A percentile compares a stretch with the other conserved stretches of the same genome.
Evolutionary conservation across 2,329 filamentous ascomycete genomes (phyloP).

Genomic region (Davidsoniella eucalypti): DNA sequence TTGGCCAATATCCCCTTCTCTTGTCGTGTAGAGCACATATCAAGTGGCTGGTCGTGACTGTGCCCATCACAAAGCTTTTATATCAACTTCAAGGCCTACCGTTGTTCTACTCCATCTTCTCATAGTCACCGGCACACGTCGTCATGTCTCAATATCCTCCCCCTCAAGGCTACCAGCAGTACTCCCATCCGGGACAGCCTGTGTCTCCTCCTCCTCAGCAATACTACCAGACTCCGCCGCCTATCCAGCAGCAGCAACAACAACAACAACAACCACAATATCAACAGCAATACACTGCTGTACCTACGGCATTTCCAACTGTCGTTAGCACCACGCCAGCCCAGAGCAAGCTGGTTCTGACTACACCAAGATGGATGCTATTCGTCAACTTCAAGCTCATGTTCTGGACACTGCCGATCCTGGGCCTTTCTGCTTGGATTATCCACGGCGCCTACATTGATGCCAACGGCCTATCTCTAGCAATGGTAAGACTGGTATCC

Average conservation of each 20-base stretch:
- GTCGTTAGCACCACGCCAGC: not conserved
- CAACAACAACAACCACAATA: not conserved
- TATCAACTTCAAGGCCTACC: too few species aligned
- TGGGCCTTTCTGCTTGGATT: slow-evolving; percentile 26
- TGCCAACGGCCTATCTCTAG: slow-evolving; percentile 25
- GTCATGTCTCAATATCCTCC: not conserved
- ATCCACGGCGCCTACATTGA: slow-evolving; percentile 26
- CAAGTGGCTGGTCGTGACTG: too few species aligned
- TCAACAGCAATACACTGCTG: too few species aligned
- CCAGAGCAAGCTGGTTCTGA: slow-evolving; percentile 18
- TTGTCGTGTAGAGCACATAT: too few species aligned
- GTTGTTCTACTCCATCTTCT: too few species aligned
- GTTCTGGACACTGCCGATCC: slow-evolving; percentile 25
- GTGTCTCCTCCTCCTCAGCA: slow-evolving; percentile 4
- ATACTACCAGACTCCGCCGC: slow-evolving; percentile 6
- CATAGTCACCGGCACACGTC: too few species aligned
- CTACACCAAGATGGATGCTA: slow-evolving; percentile 28
- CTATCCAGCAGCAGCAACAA: not conserved
- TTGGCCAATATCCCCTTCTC: too few species aligned
- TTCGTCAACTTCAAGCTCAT: slow-evolving; percentile 25
- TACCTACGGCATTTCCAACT: not conserved
- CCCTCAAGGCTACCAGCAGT: not conserved
- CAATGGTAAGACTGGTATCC: slow-evolving; percentile 20
- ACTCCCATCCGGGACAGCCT: not conserved
- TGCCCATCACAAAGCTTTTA: too few species aligned